Base-by-base conservation (phyloP, 108 stramenopile species). In the Pseudonitzschia delicatissima region DNA sequence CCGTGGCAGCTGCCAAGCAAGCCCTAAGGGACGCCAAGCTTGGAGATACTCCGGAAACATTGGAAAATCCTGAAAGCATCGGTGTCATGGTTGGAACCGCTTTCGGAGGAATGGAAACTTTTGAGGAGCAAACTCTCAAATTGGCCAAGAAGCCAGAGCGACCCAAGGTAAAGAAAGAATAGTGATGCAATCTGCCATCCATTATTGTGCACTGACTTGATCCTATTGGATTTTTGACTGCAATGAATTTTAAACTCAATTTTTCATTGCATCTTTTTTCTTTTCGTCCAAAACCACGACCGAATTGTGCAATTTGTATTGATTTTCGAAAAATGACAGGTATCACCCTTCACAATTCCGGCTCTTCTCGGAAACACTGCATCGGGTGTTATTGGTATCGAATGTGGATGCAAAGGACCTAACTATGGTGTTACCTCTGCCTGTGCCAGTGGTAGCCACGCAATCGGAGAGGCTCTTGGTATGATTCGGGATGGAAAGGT, bases 11-110 rank as follows among this genome's bases (percentile, higher is more conserved):
- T 29, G 86, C 95, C 1, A 71, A 87, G 32, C 81, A 86, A 61
- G 96, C 97, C 6, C 58, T 96, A 57, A 77, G 86, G 62, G 97
- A 98, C 83, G 96, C 87, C 3, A 70, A 65, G 32, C 29, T 98
- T 47, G 81, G 95, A 33, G 83, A 90, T 73, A 84, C 87, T 15
- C 88, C 88, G 12, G 87, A 92, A 21, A 90, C 87, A 21, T 51
- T 93, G 59, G 73, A 77, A 32, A 77, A 86, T 67, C 85, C 94
- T 4, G 90, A 85, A 9, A 80, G 77, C 20, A 73, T 87, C 57
- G 97, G 97, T 62, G 94, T 95, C 52, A 95, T 98, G 85, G 90
- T 98, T 4, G 96, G 96, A 35, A 85, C 84, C 17, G 96, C 96
- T n/a, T 97, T 97, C 79, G 96, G 96, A 23, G 96, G 96, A 28